Percentiles rank a stretch among this genome's conserved stretches.
These are phyloP conservation scores for Hanseniaspora clermontiae DNA, from an alignment of 805 yeast species.

Conservation along the genomic window DNA sequence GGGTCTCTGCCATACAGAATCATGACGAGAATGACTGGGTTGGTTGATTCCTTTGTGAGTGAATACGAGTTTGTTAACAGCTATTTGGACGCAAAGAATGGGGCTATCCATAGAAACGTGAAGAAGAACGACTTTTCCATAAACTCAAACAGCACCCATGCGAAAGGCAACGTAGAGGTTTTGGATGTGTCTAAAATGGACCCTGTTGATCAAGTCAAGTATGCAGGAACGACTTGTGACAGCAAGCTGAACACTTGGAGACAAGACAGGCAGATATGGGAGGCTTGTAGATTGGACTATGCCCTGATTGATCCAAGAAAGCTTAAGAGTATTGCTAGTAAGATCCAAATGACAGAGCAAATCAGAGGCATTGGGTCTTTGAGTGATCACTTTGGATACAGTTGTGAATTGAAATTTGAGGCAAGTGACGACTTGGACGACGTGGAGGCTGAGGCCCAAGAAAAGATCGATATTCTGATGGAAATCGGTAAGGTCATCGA, in stretches of 20 bases:
- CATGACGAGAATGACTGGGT: slow-evolving; percentile 52
- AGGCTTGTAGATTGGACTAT: slow-evolving; percentile 84
- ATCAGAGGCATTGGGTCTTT: slow-evolving; percentile 59
- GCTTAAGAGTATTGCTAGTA: slow-evolving; percentile 46
- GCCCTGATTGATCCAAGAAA: slow-evolving; percentile 56
- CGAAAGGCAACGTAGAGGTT: slow-evolving; percentile 6
- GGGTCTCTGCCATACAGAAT: slow-evolving; percentile 71
- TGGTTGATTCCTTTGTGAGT: slow-evolving; percentile 54
- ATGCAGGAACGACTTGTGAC: slow-evolving; percentile 85
- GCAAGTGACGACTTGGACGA: slow-evolving; percentile 5
- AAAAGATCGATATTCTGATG: slow-evolving; percentile 27
- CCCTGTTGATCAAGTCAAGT: slow-evolving; percentile 49
- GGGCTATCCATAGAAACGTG: not conserved
- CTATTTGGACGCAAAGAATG: not conserved
- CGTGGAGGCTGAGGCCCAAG: slow-evolving; percentile 1
- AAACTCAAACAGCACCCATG: not conserved
- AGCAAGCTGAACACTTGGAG: slow-evolving; percentile 83
- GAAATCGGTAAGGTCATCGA: slow-evolving; percentile 39
- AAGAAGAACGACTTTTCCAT: slow-evolving; percentile 10
- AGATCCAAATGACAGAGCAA: slow-evolving; percentile 60
- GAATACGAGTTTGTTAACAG: not conserved
- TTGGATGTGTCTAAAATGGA: slow-evolving; percentile 34
- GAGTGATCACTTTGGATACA: slow-evolving; percentile 87
- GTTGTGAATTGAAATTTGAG: slow-evolving; percentile 31
- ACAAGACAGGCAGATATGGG: slow-evolving; percentile 34